phyloP scores from a whole-genome alignment of 1,139 yeast species.

The Hyphopichia burtonii region DNA sequence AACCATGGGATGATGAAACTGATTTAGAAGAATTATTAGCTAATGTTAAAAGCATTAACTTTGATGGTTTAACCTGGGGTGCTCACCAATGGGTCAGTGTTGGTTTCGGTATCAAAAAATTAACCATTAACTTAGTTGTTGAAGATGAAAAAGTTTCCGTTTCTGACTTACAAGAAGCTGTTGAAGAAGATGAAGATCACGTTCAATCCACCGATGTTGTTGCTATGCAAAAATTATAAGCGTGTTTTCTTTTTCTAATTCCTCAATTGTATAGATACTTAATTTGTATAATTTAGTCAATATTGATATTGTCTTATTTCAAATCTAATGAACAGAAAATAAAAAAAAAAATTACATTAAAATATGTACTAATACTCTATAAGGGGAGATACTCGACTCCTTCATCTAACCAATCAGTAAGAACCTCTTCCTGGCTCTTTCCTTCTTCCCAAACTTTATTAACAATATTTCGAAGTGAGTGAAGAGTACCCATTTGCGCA shows the following conservation, averaged over 20 bases:
- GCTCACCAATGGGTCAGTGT: slow-evolving; percentile 94
- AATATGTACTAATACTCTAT: slow-evolving; percentile 12
- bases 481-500: slow-evolving; percentile 52
- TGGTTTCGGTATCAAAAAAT: slow-evolving; percentile 99
- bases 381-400: slow-evolving; percentile 52
- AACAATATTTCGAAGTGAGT: slow-evolving; percentile 37
- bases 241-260: slow-evolving; percentile 2
- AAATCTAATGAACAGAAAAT: background rate
- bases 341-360: background rate
- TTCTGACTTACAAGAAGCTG: slow-evolving; percentile 78
- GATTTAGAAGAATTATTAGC: slow-evolving; percentile 85
- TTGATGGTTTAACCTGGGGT: slow-evolving; percentile 98
- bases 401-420: slow-evolving; percentile 44
- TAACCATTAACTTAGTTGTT: slow-evolving; percentile 96
- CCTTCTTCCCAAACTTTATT: slow-evolving; percentile 43
- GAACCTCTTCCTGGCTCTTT: slow-evolving; percentile 35
- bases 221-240: slow-evolving; percentile 96
- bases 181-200: slow-evolving; percentile 98
- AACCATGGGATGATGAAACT: slow-evolving; percentile 99
- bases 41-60: slow-evolving; percentile 77
- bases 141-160: slow-evolving; percentile 95
- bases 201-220: slow-evolving; percentile 98
- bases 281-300: slow-evolving; percentile 2
- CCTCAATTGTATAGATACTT: background rate
- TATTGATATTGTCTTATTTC: slow-evolving; percentile 1